phyloP scores from a whole-genome alignment of 2,329 filamentous ascomycete species.

The Penicillium sp. region DNA sequence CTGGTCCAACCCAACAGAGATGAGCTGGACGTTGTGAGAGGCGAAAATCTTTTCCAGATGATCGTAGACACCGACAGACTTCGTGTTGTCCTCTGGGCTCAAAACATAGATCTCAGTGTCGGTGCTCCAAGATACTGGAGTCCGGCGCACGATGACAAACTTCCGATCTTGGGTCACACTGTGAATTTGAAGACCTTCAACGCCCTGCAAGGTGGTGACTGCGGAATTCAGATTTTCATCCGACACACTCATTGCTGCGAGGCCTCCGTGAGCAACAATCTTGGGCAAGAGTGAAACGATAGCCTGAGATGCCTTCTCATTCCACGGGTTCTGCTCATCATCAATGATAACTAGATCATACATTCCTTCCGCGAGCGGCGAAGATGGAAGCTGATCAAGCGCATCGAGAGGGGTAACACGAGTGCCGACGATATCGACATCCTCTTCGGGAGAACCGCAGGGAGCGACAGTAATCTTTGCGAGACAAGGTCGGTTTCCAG shows the following conservation, averaged over 20 bases:
- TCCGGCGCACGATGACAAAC: slow-evolving; percentile 14
- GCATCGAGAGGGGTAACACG: slow-evolving; percentile 1
- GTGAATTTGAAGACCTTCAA: slow-evolving; percentile 12
- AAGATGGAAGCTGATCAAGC: slow-evolving; percentile 7
- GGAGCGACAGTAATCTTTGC: slow-evolving; percentile 12
- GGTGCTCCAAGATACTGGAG: slow-evolving; percentile 13
- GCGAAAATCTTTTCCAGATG: slow-evolving; percentile 15
- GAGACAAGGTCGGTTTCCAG: slow-evolving; percentile 13
- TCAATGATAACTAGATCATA: slow-evolving; percentile 19
- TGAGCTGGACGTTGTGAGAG: slow-evolving; percentile 11
- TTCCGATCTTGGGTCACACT: slow-evolving; percentile 11
- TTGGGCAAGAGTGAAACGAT: slow-evolving; percentile 7
- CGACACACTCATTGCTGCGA: slow-evolving; percentile 12
- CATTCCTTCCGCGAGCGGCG: slow-evolving; percentile 4
- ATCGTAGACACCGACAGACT: slow-evolving; percentile 5
- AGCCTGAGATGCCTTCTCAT: not conserved
- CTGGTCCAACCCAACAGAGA: slow-evolving; percentile 14
- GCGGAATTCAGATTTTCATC: slow-evolving; percentile 3
- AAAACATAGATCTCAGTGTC: slow-evolving; percentile 18
- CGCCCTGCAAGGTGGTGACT: slow-evolving; percentile 2
- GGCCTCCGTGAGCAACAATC: slow-evolving; percentile 11
- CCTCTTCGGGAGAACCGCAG: slow-evolving; percentile 1
- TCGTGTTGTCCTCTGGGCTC: not conserved
- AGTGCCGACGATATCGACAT: not conserved
- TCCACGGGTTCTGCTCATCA: slow-evolving; percentile 14